Evolutionary conservation across 139 green algal genomes (phyloP), one percentile per base, ranked within the genome.

Genomic region (Ostreobium quekettii): DNA sequence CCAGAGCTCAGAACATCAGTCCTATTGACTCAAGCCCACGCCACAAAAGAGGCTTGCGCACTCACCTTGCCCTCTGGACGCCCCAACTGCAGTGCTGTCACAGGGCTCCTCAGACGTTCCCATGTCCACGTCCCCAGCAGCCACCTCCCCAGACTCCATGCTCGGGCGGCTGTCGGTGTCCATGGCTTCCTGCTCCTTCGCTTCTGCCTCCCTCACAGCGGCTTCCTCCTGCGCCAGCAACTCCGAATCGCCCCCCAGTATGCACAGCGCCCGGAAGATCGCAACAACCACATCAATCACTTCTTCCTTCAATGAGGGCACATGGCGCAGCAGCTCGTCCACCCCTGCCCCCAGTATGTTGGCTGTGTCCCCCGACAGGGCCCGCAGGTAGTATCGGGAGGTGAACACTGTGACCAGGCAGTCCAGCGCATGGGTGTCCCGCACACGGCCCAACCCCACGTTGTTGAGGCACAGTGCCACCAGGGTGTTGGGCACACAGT

Each of bases 291-390:
- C 67, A 3, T 86, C 61, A 3, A 96, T 65, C 4, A 80, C 89
- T 15, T 87, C 78, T 7, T 63, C 42, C 4, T 84, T 76, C 39
- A 97, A 78, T 1, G 66, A 60, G 2, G 83, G 81, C 32, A 90
- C 84, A 71, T 96, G 91, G 71, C 92, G 78, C 72, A 98, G 78
- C 37, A 97, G 77, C 80, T 98, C 92, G 71, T 98, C 91, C 48
- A 97, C 60, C 2, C 83, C 80, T 0, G 80, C 69, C 0, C 92
- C 92, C 7, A 98, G 68, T 2, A 91, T 75, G 11, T 70, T 76
- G 1, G 89, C 76, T 1, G 83, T 90, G 48, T 98, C 91, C 1
- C 89, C 80, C 60, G 82, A 77, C 15, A 91, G 49, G 1, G 75
- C 65, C 32, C 61, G 67, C 36, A 74, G 46, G 60, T 85, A 86